Conservation (phyloP, 495 filamentous ascomycete species). For the Trichoderma gamsii region DNA sequence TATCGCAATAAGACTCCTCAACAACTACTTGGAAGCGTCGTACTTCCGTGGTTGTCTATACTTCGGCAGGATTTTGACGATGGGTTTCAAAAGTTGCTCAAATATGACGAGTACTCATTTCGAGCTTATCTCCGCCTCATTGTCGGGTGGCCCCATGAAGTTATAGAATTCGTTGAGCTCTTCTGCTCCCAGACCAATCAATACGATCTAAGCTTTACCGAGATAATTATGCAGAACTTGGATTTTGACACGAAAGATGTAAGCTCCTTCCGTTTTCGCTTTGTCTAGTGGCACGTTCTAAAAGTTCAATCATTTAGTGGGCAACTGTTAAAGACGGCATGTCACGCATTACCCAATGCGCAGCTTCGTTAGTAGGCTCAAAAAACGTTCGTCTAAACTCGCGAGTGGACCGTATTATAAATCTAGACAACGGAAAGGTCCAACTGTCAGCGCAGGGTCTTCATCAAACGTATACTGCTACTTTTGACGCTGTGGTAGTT, state of each 20-base stretch:
- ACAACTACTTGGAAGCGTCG: conserved; percentile 15
- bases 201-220: conserved; percentile 22
- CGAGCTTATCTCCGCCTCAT: conserved; percentile 15
- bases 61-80: conserved; percentile 15
- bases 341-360: not conserved
- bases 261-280: not conserved
- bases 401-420: not conserved
- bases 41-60: conserved; percentile 14
- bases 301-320: not conserved
- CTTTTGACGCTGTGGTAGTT: conserved; percentile 6
- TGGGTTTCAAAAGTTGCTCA: conserved; percentile 14
- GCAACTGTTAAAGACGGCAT: conserved; percentile 2
- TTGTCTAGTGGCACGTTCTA: not conserved
- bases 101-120: conserved; percentile 17
- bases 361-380: not conserved
- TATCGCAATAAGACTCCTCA: not conserved
- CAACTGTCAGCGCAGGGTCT: not conserved
- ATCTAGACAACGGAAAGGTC: not conserved
- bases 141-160: conserved; percentile 19
- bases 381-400: not conserved
- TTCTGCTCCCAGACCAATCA: conserved; percentile 23
- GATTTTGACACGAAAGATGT: conserved; percentile 18
- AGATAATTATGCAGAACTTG: conserved; percentile 24
- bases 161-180: conserved; percentile 21
- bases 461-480: not conserved